Percentiles rank a stretch among this genome's conserved stretches.
Evolutionary conservation across 805 yeast species (phyloP).

Genomic region (Kluyveromyces nonfermentans): DNA sequence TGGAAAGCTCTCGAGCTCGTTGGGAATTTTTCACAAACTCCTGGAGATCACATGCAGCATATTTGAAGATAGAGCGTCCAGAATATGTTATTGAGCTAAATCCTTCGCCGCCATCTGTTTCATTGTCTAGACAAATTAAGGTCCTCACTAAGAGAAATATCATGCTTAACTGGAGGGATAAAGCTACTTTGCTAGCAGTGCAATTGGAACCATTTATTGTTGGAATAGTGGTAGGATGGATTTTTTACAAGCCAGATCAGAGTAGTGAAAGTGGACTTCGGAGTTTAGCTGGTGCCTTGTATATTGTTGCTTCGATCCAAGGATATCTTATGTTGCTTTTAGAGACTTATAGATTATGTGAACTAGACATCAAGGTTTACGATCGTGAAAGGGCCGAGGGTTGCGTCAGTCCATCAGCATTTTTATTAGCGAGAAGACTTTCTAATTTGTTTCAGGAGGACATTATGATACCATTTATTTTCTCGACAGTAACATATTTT

Average conservation of each 20-base stretch:
- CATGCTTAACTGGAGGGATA: slow-evolving; percentile 42
- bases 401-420: slow-evolving; percentile 58
- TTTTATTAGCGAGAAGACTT: slow-evolving; percentile 53
- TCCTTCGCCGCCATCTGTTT: slow-evolving; percentile 28
- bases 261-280: slow-evolving; percentile 47
- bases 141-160: slow-evolving; percentile 39
- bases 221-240: slow-evolving; percentile 66
- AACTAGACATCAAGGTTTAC: slow-evolving; percentile 43
- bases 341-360: slow-evolving; percentile 50
- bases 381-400: slow-evolving; percentile 67
- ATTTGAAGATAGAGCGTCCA: slow-evolving; percentile 1
- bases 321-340: slow-evolving; percentile 47
- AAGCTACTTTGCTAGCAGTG: slow-evolving; percentile 36
- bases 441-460: slow-evolving; percentile 65
- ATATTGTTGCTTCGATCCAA: slow-evolving; percentile 44
- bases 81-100: slow-evolving; percentile 13
- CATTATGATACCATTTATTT: slow-evolving; percentile 48
- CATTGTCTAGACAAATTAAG: slow-evolving; percentile 33
- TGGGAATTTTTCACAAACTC: slow-evolving; percentile 27
- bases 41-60: slow-evolving; percentile 29
- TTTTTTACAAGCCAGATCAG: slow-evolving; percentile 49
- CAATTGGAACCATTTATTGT: slow-evolving; percentile 41
- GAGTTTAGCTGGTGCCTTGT: slow-evolving; percentile 44
- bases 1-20: slow-evolving; percentile 27
- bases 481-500: slow-evolving; percentile 56